Percentiles rank a stretch among this genome's conserved stretches.
Conservation (phyloP, 352 stramenopile genomes). For the Globisporangium viniferum region DNA sequence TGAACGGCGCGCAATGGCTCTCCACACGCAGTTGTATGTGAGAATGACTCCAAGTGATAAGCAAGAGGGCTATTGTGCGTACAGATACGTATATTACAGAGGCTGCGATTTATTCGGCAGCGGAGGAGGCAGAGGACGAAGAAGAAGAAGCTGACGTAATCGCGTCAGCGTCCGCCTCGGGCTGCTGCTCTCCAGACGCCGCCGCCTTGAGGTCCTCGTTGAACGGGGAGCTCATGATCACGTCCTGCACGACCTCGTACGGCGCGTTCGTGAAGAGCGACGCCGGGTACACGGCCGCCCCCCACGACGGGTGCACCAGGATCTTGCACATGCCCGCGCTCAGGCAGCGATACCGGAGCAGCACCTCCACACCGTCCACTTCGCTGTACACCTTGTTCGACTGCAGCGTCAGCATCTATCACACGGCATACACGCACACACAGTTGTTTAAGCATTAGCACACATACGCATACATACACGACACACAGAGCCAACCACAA, state of each 20-base stretch:
- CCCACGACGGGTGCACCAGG: slow-evolving; percentile 94
- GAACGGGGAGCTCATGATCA: slow-evolving; percentile 37
- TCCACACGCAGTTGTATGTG: not conserved
- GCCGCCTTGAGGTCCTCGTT: slow-evolving; percentile 10
- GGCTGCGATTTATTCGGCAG: slow-evolving; percentile 1
- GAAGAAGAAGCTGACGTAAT: not conserved
- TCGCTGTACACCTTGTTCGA: slow-evolving; percentile 96
- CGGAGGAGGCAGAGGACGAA: not conserved
- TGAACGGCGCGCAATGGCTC: not conserved
- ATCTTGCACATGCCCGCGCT: slow-evolving; percentile 96
- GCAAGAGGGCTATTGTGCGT: not conserved
- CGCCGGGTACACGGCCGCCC: slow-evolving; percentile 93
- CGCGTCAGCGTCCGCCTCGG: slow-evolving; percentile 16
- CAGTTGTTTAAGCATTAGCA: not conserved
- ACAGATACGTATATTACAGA: slow-evolving; percentile 19
- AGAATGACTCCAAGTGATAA: no score
- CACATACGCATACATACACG: not conserved
- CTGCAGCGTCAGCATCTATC: slow-evolving; percentile 88
- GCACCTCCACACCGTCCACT: slow-evolving; percentile 92
- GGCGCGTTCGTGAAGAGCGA: slow-evolving; percentile 95
- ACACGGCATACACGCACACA: not conserved
- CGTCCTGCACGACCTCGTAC: slow-evolving; percentile 67
- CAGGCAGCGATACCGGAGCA: slow-evolving; percentile 79
- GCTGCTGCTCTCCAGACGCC: slow-evolving; percentile 13
- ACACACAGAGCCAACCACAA: slow-evolving; percentile 7